Base-by-base conservation (phyloP, 2,329 filamentous ascomycete species). In the Kalmusia sp. region DNA sequence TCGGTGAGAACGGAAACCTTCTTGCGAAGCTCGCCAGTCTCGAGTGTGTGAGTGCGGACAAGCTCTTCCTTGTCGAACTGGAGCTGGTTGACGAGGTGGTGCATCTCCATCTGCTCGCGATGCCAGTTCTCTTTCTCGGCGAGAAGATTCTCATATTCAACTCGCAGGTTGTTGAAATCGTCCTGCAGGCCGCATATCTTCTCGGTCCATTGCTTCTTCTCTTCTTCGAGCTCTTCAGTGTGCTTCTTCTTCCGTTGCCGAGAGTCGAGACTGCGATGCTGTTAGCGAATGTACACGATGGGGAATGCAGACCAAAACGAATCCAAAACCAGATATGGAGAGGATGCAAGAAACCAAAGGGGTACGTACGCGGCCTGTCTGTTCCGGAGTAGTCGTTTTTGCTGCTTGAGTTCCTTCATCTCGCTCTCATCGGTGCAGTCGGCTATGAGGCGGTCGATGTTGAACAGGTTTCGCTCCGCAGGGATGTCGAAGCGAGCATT, bases 401-500 rank as follows among this genome's bases (percentile, higher is more conserved):
- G 95, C 75, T 96, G 92, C 85, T 99, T 99, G 69, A 99, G 84
- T 79, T 98, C 93, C 83, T 96, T 98, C 80, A 96, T 90, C 80
- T 96, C 89, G 62, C 95, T 87, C 69, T 98, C 93, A 74, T 96
- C 89, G 51, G 86, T 92, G 30, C 92, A 93, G 76, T 91, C 87
- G 48, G 88, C 84, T 76, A 99, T 98, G 70, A 98, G 83, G 57
- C 91, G 84, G 75, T 99, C 95, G 77, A 99, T 98, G 78, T 96
- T 98, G 81, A 85, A 88, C 64, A 99, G 85, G 69, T 93, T 98
- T 58, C 93, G 87, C 78, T 97, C 95, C 38, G 91, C 87, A 8
- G 95, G 95, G 63, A 99, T 99, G 70, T 98, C 93, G 76, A 98
- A 97, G 63, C 93, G 90, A 61, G 93, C 92, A 71, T 98, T 99